Evolutionary conservation across 495 filamentous ascomycete genomes (phyloP), one percentile per base, ranked within the genome.

Genomic region (Penicillium canescens): DNA sequence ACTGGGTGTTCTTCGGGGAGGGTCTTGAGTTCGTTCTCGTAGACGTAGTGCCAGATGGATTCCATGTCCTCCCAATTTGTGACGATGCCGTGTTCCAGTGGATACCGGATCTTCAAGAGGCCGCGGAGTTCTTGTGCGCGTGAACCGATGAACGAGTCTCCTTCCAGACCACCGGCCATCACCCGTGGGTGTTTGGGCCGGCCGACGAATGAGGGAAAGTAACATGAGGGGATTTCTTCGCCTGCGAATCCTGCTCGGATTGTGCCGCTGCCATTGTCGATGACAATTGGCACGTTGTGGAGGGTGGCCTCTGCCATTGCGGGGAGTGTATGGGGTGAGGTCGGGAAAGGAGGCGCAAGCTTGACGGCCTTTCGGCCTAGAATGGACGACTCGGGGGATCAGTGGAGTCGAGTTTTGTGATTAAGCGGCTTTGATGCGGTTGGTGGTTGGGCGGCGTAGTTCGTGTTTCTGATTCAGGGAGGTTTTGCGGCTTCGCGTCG

Each of bases 51-150:
- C 94, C 94, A 99, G 73, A 99, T 99, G 71, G 90, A 88, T 77
- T 98, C 94, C 94, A 99, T 99, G 66, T 99, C 94, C 63, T 98
- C 94, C 94, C 94, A 99, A 73, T 99, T 92, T 54, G 94, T 99
- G 42, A 99, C 94, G 57, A 98, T 94, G 63, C 94, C 94, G 70
- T 99, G 94, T 70, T 97, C 95, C 50, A 99, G 79, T 38, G 94
- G 94, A 65, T 98, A 98, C 45, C 85, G 82, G 63, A 99, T 92
- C 77, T 97, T 98, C 60, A 99, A 78, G 54, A 99, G 78, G 13
- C 94, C 94, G 67, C 94, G 85, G 63, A 96, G 81, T 60, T 97
- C 92, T 63, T 96, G 91, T 46, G 92, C 92, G 65, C 90, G 86
- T 57, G 90, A 86, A 35, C 94, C 94, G 69, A 99, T 96, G 73